These are phyloP conservation scores for Populus pruinosa DNA, from an alignment of 345 rosid species.

Conservation along the genomic window DNA sequence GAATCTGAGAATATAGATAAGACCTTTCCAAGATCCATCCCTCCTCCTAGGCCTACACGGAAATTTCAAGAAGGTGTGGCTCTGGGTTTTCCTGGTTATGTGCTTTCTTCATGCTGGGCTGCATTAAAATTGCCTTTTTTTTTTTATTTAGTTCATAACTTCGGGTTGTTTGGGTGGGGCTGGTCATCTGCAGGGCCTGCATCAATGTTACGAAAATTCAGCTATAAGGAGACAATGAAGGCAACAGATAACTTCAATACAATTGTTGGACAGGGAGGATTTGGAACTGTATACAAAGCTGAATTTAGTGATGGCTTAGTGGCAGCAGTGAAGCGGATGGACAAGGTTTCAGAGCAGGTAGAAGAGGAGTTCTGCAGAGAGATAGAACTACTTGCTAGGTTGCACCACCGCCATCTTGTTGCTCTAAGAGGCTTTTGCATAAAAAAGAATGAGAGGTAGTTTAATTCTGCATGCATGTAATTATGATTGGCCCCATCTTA, in stretches of 20 bases:
- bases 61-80: constrained; percentile 67
- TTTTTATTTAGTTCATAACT: not conserved
- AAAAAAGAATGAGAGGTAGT: constrained; percentile 68
- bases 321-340: constrained; percentile 73
- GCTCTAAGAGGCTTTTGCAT: constrained; percentile 86
- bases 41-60: constrained; percentile 45
- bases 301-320: constrained; percentile 65
- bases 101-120: constrained; percentile 2
- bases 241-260: constrained; percentile 71
- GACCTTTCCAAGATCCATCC: constrained; percentile 46
- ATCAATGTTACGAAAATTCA: constrained; percentile 63
- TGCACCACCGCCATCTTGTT: constrained; percentile 95
- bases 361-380: constrained; percentile 86
- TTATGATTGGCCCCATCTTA: not conserved
- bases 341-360: constrained; percentile 72
- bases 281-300: constrained; percentile 84
- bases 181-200: constrained; percentile 48
- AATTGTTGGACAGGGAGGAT: constrained; percentile 82
- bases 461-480: not conserved
- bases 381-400: constrained; percentile 89
- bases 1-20: constrained; percentile 43
- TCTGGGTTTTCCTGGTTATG: constrained; percentile 11
- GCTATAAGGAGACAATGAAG: constrained; percentile 75
- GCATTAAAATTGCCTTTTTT: not conserved
- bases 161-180: not conserved